Conservation (phyloP, 148 eudicot species). For the Vaccinium macrocarpon region DNA sequence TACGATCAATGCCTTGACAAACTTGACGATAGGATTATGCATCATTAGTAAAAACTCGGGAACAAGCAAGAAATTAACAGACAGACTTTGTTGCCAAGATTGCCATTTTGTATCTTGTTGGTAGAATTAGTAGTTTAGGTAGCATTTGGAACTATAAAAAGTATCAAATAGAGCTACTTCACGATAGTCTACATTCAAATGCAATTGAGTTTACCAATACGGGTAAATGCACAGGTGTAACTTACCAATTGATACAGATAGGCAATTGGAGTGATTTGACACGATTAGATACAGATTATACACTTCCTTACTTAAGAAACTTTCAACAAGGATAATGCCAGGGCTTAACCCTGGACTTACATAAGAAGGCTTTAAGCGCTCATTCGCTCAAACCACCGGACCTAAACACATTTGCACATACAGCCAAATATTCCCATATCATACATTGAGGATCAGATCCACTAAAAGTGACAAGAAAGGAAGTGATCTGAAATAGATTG, state of each 20-base stretch:
- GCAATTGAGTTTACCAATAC: background rate
- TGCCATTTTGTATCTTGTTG: background rate
- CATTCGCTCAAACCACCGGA: background rate
- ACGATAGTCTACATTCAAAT: background rate
- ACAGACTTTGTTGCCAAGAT: background rate
- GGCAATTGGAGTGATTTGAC: background rate
- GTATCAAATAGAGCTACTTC: background rate
- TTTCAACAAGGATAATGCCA: background rate
- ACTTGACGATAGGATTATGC: background rate
- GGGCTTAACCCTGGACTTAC: background rate
- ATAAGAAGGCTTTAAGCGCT: background rate
- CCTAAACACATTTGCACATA: background rate
- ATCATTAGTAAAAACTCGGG: background rate
- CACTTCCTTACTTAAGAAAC: background rate
- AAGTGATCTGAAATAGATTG: constrained; percentile 5
- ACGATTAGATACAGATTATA: background rate
- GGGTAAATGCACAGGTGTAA: background rate
- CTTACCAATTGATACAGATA: background rate
- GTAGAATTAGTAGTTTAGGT: background rate
- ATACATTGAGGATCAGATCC: background rate
- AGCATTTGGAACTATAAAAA: background rate
- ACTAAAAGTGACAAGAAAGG: background rate
- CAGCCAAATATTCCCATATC: background rate
- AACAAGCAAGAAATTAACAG: background rate
- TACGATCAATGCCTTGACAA: background rate